Conservation (phyloP, 2,329 filamentous ascomycete species). For the Sclerotinia borealis region DNA sequence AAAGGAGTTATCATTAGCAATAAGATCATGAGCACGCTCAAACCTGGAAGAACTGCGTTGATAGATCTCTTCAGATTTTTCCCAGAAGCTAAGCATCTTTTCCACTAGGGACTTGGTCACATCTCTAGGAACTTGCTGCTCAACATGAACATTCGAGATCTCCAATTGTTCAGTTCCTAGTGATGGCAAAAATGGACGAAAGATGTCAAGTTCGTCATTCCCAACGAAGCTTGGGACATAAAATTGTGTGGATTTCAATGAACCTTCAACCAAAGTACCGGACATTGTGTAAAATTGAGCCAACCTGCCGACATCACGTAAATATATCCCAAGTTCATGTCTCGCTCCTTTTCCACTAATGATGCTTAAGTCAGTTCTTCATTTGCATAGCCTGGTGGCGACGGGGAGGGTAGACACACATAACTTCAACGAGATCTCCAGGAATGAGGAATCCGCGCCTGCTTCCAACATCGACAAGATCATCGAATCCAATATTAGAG, state of each 20-base stretch:
- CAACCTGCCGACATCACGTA: slow-evolving; percentile 36
- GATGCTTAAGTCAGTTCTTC: background rate
- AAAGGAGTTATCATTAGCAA: slow-evolving; percentile 39
- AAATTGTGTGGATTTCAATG: slow-evolving; percentile 35
- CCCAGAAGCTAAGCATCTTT: slow-evolving; percentile 39
- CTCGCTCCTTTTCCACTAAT: slow-evolving; percentile 7
- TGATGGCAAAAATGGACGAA: slow-evolving; percentile 41
- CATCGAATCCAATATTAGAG: slow-evolving; percentile 38
- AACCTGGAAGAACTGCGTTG: slow-evolving; percentile 39
- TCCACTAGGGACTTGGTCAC: slow-evolving; percentile 40
- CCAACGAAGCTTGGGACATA: slow-evolving; percentile 41
- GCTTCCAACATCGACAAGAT: slow-evolving; percentile 41
- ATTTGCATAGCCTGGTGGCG: background rate
- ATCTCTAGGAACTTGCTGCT: slow-evolving; percentile 39
- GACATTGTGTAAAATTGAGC: slow-evolving; percentile 45
- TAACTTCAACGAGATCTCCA: slow-evolving; percentile 33
- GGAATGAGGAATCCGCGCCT: slow-evolving; percentile 29
- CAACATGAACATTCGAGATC: slow-evolving; percentile 34
- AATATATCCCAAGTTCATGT: slow-evolving; percentile 42
- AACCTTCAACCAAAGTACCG: slow-evolving; percentile 41
- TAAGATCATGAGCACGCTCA: slow-evolving; percentile 42
- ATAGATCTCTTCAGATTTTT: slow-evolving; percentile 42
- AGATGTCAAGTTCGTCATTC: slow-evolving; percentile 36
- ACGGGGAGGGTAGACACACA: slow-evolving; percentile 17
- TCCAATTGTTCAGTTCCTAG: slow-evolving; percentile 33